These are phyloP conservation scores for Linnemannia zychae DNA, from an alignment of 192 early-diverging fungal species.

Conservation along the genomic window DNA sequence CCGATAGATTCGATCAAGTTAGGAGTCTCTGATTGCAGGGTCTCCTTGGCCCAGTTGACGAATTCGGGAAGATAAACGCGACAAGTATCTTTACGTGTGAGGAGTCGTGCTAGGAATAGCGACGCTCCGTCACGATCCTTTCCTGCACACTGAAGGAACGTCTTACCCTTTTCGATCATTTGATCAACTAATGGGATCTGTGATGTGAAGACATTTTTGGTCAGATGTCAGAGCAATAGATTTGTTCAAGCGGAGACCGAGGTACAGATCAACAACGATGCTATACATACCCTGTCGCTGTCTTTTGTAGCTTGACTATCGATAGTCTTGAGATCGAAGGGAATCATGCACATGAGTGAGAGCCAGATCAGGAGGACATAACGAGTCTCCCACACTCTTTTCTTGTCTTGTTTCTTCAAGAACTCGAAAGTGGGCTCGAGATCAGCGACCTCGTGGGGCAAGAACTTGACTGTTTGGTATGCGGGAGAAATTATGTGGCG, in stretches of 20 bases:
- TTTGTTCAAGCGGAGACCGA: not conserved
- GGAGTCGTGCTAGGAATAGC: constrained; percentile 83
- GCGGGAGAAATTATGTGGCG: not conserved
- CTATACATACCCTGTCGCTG: constrained; percentile 40
- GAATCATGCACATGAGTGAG: constrained; percentile 94
- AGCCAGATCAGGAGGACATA: constrained; percentile 93
- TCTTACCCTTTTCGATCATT: constrained; percentile 77
- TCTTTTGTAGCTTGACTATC: constrained; percentile 73
- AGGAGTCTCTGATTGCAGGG: constrained; percentile 22
- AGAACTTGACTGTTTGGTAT: constrained; percentile 79
- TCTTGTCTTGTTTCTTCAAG: constrained; percentile 53
- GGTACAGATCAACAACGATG: not conserved
- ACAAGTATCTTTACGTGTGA: constrained; percentile 83
- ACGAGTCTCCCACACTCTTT: constrained; percentile 78
- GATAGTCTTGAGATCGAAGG: constrained; percentile 91
- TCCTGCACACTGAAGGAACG: constrained; percentile 77
- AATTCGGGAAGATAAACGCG: constrained; percentile 71
- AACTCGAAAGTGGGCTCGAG: constrained; percentile 91
- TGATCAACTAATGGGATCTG: constrained; percentile 73
- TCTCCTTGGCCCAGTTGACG: constrained; percentile 76
- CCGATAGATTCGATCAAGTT: constrained; percentile 62
- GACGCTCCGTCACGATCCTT: constrained; percentile 92
- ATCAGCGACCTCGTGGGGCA: constrained; percentile 90
- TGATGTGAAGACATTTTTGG: not conserved
- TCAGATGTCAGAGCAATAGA: not conserved